phyloP scores from a whole-genome alignment of 305 asterid species.

The Fraxinus paxiana region DNA sequence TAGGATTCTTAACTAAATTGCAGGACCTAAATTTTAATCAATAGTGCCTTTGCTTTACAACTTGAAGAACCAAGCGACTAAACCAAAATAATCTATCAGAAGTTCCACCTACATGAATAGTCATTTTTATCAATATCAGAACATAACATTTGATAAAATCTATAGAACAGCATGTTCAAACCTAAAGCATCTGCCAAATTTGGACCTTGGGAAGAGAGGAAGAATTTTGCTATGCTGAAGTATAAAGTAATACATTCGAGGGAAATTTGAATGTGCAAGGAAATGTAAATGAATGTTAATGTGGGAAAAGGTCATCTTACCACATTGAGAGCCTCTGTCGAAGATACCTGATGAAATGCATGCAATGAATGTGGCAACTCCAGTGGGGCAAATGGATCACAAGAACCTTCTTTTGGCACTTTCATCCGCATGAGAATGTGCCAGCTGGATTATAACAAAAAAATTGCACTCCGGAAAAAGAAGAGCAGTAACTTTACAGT shows the following conservation, averaged over 20 bases:
- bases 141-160: background rate
- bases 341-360: conserved; percentile 59
- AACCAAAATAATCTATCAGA: background rate
- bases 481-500: background rate
- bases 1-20: background rate
- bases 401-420: conserved; percentile 52
- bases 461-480: conserved; percentile 2
- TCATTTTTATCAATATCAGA: background rate
- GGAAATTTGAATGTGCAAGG: background rate
- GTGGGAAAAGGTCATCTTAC: conserved; percentile 29
- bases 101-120: background rate
- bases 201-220: background rate
- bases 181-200: background rate
- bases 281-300: background rate
- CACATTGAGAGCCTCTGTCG: conserved; percentile 60
- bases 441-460: conserved; percentile 48
- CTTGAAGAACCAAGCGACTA: background rate
- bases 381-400: conserved; percentile 81
- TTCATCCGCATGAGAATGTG: conserved; percentile 85
- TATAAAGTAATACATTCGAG: background rate
- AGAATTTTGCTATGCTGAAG: background rate
- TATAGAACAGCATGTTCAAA: background rate
- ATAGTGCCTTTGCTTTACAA: background rate
- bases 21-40: background rate
- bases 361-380: conserved; percentile 94